phyloP scores from a whole-genome alignment of 495 filamentous ascomycete genomes.

The Xylaria acuta region DNA sequence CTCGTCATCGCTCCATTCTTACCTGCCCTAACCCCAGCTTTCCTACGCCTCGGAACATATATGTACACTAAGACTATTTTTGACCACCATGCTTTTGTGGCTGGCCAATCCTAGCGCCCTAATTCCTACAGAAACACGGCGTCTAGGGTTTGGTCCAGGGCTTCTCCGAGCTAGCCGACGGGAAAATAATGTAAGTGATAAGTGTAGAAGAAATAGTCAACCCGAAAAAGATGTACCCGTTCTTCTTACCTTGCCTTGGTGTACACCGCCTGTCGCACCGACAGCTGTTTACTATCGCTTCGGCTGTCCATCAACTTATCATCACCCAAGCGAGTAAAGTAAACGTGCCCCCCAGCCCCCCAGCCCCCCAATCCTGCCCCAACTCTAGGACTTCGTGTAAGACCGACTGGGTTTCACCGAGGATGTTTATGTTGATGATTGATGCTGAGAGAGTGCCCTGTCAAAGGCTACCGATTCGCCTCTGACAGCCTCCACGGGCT shows the following conservation, averaged over 20 bases:
- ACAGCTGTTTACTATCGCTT: neutral
- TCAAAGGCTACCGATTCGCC: neutral
- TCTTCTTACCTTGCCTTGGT: neutral
- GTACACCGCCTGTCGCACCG: neutral
- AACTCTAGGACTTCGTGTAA: neutral
- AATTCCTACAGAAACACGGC: neutral
- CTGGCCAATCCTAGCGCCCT: neutral
- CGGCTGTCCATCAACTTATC: neutral
- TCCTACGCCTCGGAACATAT: neutral
- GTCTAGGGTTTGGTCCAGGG: neutral
- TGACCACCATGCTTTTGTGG: constrained; percentile 12
- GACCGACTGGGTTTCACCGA: neutral
- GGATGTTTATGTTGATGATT: neutral
- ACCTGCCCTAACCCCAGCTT: neutral
- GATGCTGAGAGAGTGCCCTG: neutral
- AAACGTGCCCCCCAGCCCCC: too few relatives aligned
- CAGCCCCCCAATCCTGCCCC: too few relatives aligned
- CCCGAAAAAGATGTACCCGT: neutral
- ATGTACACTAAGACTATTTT: constrained; percentile 2
- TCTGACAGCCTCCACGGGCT: neutral
- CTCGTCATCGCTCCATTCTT: neutral
- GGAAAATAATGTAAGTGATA: neutral
- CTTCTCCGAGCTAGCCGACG: constrained; percentile 13
- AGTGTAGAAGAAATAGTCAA: neutral
- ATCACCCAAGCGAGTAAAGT: neutral